These are phyloP conservation scores for Tulasnella sp. DNA, from an alignment of 768 basidiomycete genomes.

Conservation along the genomic window DNA sequence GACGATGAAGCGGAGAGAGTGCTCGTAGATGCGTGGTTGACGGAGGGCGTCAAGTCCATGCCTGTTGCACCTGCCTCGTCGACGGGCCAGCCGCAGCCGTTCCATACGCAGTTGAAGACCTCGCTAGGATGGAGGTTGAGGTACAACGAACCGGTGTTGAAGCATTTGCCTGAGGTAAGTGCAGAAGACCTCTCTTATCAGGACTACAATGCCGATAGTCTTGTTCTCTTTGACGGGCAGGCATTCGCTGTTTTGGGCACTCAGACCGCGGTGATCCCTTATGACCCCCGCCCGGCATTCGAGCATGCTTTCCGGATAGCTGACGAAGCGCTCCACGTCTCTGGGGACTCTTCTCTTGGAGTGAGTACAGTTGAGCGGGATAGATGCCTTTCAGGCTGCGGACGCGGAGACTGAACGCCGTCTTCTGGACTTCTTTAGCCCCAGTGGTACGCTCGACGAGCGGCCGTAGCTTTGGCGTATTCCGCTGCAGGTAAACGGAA, in stretches of 20 bases:
- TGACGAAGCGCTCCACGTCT: constrained; percentile 58
- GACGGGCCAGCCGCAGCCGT: constrained; percentile 22
- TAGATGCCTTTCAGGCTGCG: not conserved
- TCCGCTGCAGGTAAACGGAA: constrained; percentile 51
- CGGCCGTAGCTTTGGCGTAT: constrained; percentile 59
- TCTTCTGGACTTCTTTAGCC: constrained; percentile 36
- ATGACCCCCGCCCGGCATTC: constrained; percentile 53
- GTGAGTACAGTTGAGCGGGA: constrained; percentile 35
- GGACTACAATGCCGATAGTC: not conserved
- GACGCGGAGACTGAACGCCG: not conserved
- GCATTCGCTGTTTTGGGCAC: constrained; percentile 65
- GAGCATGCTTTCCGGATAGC: constrained; percentile 56
- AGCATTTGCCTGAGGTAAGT: constrained; percentile 58
- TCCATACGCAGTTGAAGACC: constrained; percentile 34
- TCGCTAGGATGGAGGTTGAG: constrained; percentile 50
- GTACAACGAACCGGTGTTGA: constrained; percentile 60
- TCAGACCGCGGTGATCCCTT: constrained; percentile 30
- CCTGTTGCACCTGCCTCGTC: not conserved
- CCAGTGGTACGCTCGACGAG: constrained; percentile 64
- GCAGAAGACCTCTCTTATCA: not conserved
- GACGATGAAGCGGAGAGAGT: constrained; percentile 58
- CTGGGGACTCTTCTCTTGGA: constrained; percentile 48
- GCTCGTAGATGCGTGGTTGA: constrained; percentile 66
- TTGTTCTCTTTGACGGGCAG: constrained; percentile 33
- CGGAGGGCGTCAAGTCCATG: constrained; percentile 54